Percentiles rank a stretch among this genome's conserved stretches.
These are phyloP conservation scores for Neurospora sp. DNA, from an alignment of 495 filamentous ascomycete genomes.

Conservation along the genomic window DNA sequence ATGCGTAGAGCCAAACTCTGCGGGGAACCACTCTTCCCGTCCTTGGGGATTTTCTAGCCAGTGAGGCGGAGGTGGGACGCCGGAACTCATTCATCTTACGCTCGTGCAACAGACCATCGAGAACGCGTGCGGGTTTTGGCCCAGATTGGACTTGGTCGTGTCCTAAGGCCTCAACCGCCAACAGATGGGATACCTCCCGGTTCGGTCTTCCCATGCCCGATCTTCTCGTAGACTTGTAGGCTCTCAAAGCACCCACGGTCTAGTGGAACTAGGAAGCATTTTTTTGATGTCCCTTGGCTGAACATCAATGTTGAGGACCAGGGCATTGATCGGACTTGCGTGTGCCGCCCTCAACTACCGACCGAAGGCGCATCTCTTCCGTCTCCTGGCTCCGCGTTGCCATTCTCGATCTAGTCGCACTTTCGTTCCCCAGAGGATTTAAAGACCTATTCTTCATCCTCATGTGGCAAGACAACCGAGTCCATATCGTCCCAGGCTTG, in stretches of 20 bases:
- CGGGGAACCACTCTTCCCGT: neutral
- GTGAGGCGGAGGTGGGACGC: neutral
- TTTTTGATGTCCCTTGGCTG: neutral
- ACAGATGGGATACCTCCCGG: neutral
- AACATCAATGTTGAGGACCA: neutral
- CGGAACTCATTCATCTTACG: neutral
- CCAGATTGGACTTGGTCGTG: neutral
- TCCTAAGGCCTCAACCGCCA: neutral
- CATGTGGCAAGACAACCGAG: constrained; percentile 11
- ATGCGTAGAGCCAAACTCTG: neutral
- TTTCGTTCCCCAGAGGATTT: neutral
- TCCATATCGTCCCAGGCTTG: constrained; percentile 8
- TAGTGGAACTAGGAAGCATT: neutral
- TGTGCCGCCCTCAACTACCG: neutral
- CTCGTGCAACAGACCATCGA: neutral
- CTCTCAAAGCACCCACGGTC: neutral
- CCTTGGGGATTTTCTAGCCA: neutral
- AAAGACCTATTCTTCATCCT: neutral
- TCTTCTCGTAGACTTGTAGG: neutral
- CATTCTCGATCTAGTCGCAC: neutral
- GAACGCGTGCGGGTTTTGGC: neutral
- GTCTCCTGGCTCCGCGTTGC: neutral
- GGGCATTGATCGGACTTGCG: neutral
- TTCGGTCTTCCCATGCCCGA: neutral
- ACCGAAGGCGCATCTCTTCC: neutral